Evolutionary conservation across 1,284 basidiomycete species (phyloP).

Genomic region (Lignosus rhinocerotis): DNA sequence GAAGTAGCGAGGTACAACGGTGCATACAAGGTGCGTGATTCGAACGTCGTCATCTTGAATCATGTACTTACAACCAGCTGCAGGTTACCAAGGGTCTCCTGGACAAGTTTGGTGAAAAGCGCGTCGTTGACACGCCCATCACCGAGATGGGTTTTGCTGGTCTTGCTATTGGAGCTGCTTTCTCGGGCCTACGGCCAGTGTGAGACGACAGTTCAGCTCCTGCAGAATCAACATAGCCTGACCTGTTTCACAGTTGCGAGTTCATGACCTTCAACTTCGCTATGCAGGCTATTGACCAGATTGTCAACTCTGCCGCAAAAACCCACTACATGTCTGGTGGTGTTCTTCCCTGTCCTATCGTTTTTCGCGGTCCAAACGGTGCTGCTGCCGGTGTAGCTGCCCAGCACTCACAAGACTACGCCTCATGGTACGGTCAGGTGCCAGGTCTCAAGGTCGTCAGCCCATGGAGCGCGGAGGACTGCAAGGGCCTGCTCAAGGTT

Average conservation of each 20-base stretch:
- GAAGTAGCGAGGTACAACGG: slow-evolving; percentile 99
- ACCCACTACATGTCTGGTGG: slow-evolving; percentile 99
- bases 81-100: slow-evolving; percentile 96
- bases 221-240: background rate
- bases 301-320: slow-evolving; percentile 99
- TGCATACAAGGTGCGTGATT: slow-evolving; percentile 87
- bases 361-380: slow-evolving; percentile 99
- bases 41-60: background rate
- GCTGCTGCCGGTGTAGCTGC: slow-evolving; percentile 97
- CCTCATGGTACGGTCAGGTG: slow-evolving; percentile 94
- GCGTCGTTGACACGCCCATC: slow-evolving; percentile 97
- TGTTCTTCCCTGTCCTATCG: slow-evolving; percentile 95
- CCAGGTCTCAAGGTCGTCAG: slow-evolving; percentile 98
- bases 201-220: slow-evolving; percentile 34
- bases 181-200: slow-evolving; percentile 94
- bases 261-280: slow-evolving; percentile 99
- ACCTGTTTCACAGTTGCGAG: slow-evolving; percentile 72
- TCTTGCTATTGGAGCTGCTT: slow-evolving; percentile 92
- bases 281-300: slow-evolving; percentile 99
- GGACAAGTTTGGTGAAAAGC: slow-evolving; percentile 99
- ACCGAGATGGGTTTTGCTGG: slow-evolving; percentile 99
- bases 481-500: slow-evolving; percentile 96
- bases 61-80: background rate
- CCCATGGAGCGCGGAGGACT: slow-evolving; percentile 97
- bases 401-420: slow-evolving; percentile 91